These are phyloP conservation scores for Entomortierella lignicola DNA, from an alignment of 192 early-diverging fungal genomes.

Conservation along the genomic window DNA sequence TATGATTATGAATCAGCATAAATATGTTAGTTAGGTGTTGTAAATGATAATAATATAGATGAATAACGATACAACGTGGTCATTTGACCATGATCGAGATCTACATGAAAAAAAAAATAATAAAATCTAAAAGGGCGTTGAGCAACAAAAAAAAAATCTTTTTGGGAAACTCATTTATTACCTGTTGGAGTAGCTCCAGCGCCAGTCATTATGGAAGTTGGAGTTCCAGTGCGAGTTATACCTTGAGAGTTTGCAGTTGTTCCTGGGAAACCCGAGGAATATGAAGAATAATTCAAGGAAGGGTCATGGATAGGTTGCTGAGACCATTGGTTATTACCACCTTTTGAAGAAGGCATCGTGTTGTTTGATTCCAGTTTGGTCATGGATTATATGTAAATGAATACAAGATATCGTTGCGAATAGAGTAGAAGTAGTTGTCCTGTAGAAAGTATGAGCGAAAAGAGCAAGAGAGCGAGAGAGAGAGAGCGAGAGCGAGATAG, in stretches of 20 bases:
- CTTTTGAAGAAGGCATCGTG: slow-evolving; percentile 41
- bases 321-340: slow-evolving; percentile 37
- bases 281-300: slow-evolving; percentile 30
- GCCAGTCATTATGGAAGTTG: slow-evolving; percentile 21
- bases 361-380: slow-evolving; percentile 45
- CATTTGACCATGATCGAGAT: slow-evolving; percentile 25
- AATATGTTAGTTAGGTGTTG: neutral
- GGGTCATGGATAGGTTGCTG: slow-evolving; percentile 28
- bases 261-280: slow-evolving; percentile 29
- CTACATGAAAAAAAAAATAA: neutral
- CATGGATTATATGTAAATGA: slow-evolving; percentile 14
- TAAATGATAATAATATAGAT: neutral
- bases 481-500: neutral
- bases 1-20: too few species aligned
- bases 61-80: slow-evolving; percentile 8
- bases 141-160: too few species aligned
- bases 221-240: neutral
- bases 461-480: neutral
- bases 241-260: slow-evolving; percentile 13
- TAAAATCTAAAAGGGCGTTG: too few species aligned
- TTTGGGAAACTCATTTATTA: too few species aligned
- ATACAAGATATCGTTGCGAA: neutral
- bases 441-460: neutral
- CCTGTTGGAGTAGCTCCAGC: slow-evolving; percentile 5
- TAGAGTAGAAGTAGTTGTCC: neutral